phyloP scores from a whole-genome alignment of 352 stramenopile species.

The Pythium oligandrum region DNA sequence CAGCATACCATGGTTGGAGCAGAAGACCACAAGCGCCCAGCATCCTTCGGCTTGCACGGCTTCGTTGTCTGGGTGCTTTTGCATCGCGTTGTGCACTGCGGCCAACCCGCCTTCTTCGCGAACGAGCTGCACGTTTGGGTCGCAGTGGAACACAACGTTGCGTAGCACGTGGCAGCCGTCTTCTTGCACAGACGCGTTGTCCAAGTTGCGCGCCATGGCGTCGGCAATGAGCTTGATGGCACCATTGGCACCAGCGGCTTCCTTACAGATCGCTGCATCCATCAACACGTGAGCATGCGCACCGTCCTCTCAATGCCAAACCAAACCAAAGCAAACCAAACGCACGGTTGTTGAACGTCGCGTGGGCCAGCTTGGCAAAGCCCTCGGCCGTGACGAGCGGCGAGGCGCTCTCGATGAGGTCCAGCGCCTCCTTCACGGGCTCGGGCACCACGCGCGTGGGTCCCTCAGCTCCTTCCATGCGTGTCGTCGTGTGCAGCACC shows the following conservation, averaged over 20 bases:
- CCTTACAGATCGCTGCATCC: constrained; percentile 51
- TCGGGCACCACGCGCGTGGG: constrained; percentile 27
- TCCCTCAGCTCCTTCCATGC: constrained; percentile 39
- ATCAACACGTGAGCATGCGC: background rate
- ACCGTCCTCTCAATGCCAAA: too few species aligned
- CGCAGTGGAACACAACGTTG: constrained; percentile 73
- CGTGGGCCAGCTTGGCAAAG: constrained; percentile 65
- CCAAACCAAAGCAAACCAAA: background rate
- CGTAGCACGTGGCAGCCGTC: constrained; percentile 72
- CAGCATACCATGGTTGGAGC: constrained; percentile 60
- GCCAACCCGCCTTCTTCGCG: constrained; percentile 58
- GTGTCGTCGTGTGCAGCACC: constrained; percentile 43
- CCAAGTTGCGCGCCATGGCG: constrained; percentile 61
- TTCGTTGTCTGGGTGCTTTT: constrained; percentile 56
- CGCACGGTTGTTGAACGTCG: constrained; percentile 77
- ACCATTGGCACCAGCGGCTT: constrained; percentile 46
- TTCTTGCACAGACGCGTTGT: constrained; percentile 58
- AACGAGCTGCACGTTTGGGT: constrained; percentile 54
- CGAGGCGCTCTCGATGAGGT: constrained; percentile 50
- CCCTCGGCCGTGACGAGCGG: constrained; percentile 50
- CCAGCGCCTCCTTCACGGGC: constrained; percentile 55
- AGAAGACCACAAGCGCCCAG: constrained; percentile 78
- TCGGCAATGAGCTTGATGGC: constrained; percentile 55
- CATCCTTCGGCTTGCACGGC: constrained; percentile 64
- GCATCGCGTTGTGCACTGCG: constrained; percentile 58